Conservation (phyloP, 2,329 filamentous ascomycete species). For the Microcera coccophila region DNA sequence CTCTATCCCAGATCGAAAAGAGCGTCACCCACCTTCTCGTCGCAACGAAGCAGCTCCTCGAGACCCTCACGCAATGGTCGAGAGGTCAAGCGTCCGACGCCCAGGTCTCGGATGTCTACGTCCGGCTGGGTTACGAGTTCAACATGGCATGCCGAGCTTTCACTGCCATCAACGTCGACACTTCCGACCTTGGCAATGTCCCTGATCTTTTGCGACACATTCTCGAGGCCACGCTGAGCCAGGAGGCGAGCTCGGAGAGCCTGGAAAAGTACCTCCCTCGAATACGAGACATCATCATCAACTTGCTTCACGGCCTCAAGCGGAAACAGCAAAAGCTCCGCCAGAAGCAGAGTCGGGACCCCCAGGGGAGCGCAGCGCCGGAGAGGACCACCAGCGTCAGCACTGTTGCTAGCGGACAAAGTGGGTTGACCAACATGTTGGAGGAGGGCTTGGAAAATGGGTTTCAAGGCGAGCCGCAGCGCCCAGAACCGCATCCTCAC, state of each 20-base stretch:
- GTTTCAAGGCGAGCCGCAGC: slow-evolving; percentile 41
- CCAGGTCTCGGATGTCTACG: slow-evolving; percentile 97
- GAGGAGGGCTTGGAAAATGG: slow-evolving; percentile 57
- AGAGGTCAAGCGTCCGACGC: slow-evolving; percentile 86
- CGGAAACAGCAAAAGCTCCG: slow-evolving; percentile 89
- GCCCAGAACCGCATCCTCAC: slow-evolving; percentile 25
- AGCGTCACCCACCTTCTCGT: slow-evolving; percentile 97
- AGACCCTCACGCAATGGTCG: slow-evolving; percentile 97
- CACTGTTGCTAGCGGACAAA: slow-evolving; percentile 54
- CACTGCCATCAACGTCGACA: slow-evolving; percentile 94
- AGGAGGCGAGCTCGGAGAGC: slow-evolving; percentile 90
- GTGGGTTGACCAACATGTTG: slow-evolving; percentile 53
- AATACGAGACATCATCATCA: slow-evolving; percentile 98
- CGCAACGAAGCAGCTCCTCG: slow-evolving; percentile 94
- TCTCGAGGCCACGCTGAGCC: slow-evolving; percentile 90
- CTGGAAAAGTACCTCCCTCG: slow-evolving; percentile 89
- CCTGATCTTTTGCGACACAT: slow-evolving; percentile 87
- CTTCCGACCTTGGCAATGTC: slow-evolving; percentile 87
- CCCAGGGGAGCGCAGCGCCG: slow-evolving; percentile 42
- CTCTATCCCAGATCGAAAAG: slow-evolving; percentile 95
- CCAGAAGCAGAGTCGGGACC: slow-evolving; percentile 58
- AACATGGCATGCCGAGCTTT: slow-evolving; percentile 98
- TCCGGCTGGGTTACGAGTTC: slow-evolving; percentile 96
- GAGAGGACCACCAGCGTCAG: slow-evolving; percentile 56
- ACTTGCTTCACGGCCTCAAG: slow-evolving; percentile 90